Conservation (phyloP, 1,139 yeast species). For the Hyphopichia wangnamkhiaoensis region DNA sequence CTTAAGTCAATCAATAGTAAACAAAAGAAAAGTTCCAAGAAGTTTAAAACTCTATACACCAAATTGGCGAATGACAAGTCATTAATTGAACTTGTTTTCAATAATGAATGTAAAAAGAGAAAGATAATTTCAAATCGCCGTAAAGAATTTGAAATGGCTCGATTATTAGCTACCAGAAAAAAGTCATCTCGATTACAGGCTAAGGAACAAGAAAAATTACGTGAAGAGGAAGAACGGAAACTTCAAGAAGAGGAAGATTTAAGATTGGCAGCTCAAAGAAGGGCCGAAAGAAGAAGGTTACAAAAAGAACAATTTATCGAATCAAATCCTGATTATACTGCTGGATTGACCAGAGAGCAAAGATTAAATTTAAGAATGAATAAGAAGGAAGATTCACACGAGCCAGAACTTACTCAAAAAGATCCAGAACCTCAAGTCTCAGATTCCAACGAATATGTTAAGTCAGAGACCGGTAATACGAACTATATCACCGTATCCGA, state of each 20-base stretch:
- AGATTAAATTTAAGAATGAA: constrained; percentile 36
- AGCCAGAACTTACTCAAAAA: constrained; percentile 13
- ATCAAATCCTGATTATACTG: constrained; percentile 18
- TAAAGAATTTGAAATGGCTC: constrained; percentile 50
- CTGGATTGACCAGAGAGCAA: constrained; percentile 41
- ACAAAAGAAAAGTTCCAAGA: constrained; percentile 16
- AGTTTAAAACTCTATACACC: constrained; percentile 14
- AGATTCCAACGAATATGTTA: no score
- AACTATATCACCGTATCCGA: no score
- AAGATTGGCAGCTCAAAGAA: constrained; percentile 32
- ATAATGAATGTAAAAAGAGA: constrained; percentile 39
- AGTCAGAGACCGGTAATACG: no score
- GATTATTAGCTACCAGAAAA: constrained; percentile 50
- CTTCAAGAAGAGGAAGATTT: constrained; percentile 34
- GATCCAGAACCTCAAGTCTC: constrained; percentile 4
- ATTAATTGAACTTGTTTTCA: constrained; percentile 25
- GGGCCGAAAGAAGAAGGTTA: constrained; percentile 39
- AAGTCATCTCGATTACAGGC: constrained; percentile 52
- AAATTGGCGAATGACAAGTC: constrained; percentile 21
- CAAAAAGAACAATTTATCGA: constrained; percentile 16
- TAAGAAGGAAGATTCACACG: not conserved
- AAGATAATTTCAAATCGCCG: constrained; percentile 41
- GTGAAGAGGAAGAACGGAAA: constrained; percentile 34
- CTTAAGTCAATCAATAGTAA: constrained; percentile 18
- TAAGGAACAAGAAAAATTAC: constrained; percentile 46